A percentile compares a stretch with the other conserved stretches of the same genome.
Evolutionary conservation across 2,329 filamentous ascomycete genomes (phyloP).

Genomic region (Fusarium coffeatum): DNA sequence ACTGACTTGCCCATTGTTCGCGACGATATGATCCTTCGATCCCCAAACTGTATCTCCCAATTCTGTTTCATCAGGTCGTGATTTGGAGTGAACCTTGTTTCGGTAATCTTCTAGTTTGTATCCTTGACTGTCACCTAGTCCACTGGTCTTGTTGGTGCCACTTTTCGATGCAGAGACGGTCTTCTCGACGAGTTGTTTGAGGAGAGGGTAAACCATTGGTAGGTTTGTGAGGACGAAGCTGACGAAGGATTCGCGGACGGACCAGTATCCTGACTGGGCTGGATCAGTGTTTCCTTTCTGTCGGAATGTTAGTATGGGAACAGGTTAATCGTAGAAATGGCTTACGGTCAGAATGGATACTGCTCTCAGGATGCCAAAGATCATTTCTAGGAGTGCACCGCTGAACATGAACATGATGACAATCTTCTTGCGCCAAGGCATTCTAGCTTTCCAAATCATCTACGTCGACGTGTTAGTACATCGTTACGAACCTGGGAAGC

Average conservation of each 20-base stretch:
- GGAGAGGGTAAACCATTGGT: background rate
- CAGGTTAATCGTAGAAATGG: rapidly evolving
- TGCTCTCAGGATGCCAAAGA: background rate
- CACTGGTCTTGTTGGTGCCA: background rate
- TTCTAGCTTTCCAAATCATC: conserved; percentile 3
- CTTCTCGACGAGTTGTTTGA: background rate
- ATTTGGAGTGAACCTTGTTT: background rate
- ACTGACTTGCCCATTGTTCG: background rate
- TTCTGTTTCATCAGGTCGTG: background rate
- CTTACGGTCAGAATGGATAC: background rate
- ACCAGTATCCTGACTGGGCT: background rate
- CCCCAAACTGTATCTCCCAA: background rate
- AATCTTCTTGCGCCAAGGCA: conserved; percentile 1
- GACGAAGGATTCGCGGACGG: background rate
- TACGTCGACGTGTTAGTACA: background rate
- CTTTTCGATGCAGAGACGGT: background rate
- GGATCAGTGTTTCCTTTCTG: background rate
- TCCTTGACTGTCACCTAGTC: background rate
- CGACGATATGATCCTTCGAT: background rate
- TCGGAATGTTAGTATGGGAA: background rate
- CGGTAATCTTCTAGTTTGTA: background rate
- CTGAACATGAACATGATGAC: conserved; percentile 7
- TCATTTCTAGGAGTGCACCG: background rate
- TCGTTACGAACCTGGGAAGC: too few relatives aligned
- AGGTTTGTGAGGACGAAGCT: conserved; percentile 1